Evolutionary conservation across 495 filamentous ascomycete genomes (phyloP).

Genomic region (Amphirosellinia nigrospora): DNA sequence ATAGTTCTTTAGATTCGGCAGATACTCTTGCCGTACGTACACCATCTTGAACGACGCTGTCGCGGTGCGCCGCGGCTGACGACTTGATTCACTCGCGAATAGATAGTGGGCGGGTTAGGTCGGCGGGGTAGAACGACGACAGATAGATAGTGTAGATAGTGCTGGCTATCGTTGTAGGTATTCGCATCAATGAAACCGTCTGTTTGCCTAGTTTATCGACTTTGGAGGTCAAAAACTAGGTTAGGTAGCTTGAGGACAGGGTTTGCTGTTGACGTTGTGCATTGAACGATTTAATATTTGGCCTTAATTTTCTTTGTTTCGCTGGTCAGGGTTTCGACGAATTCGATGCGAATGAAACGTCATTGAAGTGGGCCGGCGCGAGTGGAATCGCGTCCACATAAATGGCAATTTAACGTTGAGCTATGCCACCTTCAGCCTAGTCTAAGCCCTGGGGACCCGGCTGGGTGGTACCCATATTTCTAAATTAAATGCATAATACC

Average conservation of each 20-base stretch:
- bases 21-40: constrained; percentile 89
- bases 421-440: not conserved
- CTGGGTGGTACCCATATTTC: not conserved
- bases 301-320: constrained; percentile 22
- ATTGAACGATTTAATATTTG: constrained; percentile 12
- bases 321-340: constrained; percentile 11
- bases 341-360: constrained; percentile 20
- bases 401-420: not conserved
- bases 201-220: not conserved
- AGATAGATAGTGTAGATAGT: not conserved
- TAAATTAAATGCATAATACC: not conserved
- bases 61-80: not conserved
- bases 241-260: not conserved
- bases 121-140: not conserved
- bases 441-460: not conserved
- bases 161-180: not conserved
- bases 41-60: constrained; percentile 56
- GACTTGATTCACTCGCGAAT: not conserved
- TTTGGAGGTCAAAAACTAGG: not conserved
- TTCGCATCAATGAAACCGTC: not conserved
- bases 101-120: not conserved
- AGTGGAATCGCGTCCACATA: not conserved
- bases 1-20: constrained; percentile 87
- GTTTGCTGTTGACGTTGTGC: not conserved
- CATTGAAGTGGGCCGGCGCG: constrained; percentile 25